A percentile compares a stretch with the other conserved stretches of the same genome.
Conservation (phyloP, 2,329 filamentous ascomycete species). For the Aspergillus ochraceus region DNA sequence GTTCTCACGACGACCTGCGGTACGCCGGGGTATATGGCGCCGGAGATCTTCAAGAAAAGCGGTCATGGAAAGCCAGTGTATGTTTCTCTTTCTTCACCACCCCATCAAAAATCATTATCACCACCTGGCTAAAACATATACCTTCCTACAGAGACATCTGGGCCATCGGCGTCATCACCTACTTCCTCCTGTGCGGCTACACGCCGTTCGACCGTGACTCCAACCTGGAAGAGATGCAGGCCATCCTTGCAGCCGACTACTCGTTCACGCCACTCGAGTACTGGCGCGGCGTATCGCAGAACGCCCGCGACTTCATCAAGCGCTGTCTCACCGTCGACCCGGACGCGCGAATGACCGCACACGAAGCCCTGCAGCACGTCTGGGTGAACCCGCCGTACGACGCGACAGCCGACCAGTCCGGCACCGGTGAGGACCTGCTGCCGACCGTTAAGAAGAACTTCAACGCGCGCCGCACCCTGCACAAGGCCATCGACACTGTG, state of each 20-base stretch:
- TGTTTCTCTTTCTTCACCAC: constrained; percentile 17
- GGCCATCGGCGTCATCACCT: constrained; percentile 98
- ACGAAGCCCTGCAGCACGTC: constrained; percentile 68
- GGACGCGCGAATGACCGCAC: constrained; percentile 81
- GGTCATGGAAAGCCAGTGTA: constrained; percentile 96
- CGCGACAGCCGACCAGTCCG: constrained; percentile 31
- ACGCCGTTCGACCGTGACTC: constrained; percentile 97
- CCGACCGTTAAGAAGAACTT: constrained; percentile 71
- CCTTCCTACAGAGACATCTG: constrained; percentile 70
- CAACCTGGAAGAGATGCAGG: constrained; percentile 99
- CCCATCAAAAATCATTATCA: no score
- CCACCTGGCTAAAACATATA: neutral
- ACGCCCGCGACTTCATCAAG: constrained; percentile 88
- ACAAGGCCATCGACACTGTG: constrained; percentile 68
- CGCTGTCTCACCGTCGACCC: constrained; percentile 90
- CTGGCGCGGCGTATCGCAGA: constrained; percentile 88
- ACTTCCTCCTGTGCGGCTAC: constrained; percentile 96
- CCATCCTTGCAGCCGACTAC: constrained; percentile 95
- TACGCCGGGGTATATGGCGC: constrained; percentile 98
- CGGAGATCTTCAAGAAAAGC: constrained; percentile 98
- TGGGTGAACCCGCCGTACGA: constrained; percentile 62
- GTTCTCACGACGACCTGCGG: constrained; percentile 97
- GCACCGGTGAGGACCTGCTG: constrained; percentile 56
- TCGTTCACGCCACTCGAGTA: constrained; percentile 92
- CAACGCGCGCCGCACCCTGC: constrained; percentile 64